Percentiles rank a stretch among this genome's conserved stretches.
phyloP scores from a whole-genome alignment of 1,284 basidiomycete species.

The Microbotryum silenes-acaulis region DNA sequence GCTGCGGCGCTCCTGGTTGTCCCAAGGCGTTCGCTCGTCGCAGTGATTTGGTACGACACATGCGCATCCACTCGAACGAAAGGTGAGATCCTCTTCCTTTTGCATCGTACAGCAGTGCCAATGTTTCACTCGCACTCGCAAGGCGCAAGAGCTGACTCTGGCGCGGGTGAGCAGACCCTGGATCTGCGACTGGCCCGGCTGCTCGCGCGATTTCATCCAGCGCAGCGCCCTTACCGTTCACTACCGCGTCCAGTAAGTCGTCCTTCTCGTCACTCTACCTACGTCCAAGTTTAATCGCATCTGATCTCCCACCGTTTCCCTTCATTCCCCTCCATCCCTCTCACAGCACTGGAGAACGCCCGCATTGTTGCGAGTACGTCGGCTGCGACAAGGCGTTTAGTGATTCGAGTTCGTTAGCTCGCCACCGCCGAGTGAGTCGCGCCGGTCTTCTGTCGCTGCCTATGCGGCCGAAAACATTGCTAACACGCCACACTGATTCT shows the following conservation, averaged over 20 bases:
- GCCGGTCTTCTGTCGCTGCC: not conserved
- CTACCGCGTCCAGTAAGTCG: conserved; percentile 34
- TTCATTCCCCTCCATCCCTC: not conserved
- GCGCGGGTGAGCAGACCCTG: conserved; percentile 36
- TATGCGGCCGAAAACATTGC: not conserved
- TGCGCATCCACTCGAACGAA: conserved; percentile 6
- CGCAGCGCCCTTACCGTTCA: conserved; percentile 37
- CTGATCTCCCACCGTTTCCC: not conserved
- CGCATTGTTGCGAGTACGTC: conserved; percentile 46
- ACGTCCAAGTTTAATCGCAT: no score
- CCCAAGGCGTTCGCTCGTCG: conserved; percentile 5
- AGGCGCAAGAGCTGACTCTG: no score
- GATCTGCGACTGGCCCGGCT: conserved; percentile 33
- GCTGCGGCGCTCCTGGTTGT: conserved; percentile 41
- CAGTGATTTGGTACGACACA: conserved; percentile 3
- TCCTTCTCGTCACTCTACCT: not conserved
- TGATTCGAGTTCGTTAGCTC: conserved; percentile 43
- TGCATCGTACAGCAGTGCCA: not conserved
- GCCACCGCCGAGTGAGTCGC: conserved; percentile 20
- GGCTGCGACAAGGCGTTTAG: conserved; percentile 48
- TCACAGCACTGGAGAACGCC: conserved; percentile 49
- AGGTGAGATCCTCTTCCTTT: not conserved
- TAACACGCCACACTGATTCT: not conserved
- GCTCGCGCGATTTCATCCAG: conserved; percentile 37
- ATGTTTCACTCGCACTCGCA: not conserved